These are phyloP conservation scores for Chenopodium album DNA, from an alignment of 148 eudicot genomes.

Conservation along the genomic window DNA sequence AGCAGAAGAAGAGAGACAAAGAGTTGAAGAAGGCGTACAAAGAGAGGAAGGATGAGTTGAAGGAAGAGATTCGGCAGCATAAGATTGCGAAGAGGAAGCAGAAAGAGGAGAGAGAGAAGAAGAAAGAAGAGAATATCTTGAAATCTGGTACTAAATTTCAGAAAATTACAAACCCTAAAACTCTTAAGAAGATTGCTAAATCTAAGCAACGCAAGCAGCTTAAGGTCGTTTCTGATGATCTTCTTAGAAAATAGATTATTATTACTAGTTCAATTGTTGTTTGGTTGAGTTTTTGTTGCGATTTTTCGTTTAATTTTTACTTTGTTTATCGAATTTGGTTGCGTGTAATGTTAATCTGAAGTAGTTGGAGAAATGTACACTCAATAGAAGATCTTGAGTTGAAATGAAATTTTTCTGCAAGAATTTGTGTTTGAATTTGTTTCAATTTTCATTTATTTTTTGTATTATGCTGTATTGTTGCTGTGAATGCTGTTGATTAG, in stretches of 20 bases:
- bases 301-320: background rate
- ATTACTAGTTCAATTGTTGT: background rate
- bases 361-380: background rate
- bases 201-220: constrained; percentile 72
- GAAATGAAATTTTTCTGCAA: background rate
- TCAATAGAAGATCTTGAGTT: background rate
- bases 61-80: constrained; percentile 34
- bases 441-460: background rate
- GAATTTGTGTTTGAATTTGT: background rate
- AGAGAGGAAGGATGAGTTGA: constrained; percentile 36
- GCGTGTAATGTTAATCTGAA: background rate
- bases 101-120: constrained; percentile 40
- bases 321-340: background rate
- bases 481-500: background rate
- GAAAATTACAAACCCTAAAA: constrained; percentile 78
- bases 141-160: constrained; percentile 80
- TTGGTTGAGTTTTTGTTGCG: background rate
- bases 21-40: constrained; percentile 70
- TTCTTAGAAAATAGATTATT: constrained; percentile 34
- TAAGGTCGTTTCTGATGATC: constrained; percentile 73
- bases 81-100: constrained; percentile 32
- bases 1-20: constrained; percentile 29
- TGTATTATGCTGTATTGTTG: background rate
- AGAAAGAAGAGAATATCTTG: constrained; percentile 43
- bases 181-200: constrained; percentile 78